phyloP scores from a whole-genome alignment of 1,284 basidiomycete species.

The Austropuccinia psidii region DNA sequence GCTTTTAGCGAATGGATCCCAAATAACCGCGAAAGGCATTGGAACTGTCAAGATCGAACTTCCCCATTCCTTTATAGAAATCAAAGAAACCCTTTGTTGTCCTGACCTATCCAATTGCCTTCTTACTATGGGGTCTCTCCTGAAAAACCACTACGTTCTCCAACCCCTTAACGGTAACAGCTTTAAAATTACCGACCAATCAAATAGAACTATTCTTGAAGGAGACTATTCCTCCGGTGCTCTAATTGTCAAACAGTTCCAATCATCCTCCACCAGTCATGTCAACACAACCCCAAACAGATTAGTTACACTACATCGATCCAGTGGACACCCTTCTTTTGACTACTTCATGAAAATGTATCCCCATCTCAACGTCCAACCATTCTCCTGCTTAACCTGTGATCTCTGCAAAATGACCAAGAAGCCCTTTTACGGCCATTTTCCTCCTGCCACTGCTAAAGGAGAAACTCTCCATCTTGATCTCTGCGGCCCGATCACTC shows the following conservation, averaged over 20 bases:
- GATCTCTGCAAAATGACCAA: conserved; percentile 1
- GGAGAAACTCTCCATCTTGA: background rate
- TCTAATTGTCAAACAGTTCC: background rate
- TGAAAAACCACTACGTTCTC: background rate
- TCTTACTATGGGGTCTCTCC: background rate
- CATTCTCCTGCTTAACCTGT: background rate
- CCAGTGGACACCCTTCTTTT: background rate
- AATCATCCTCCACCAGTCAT: background rate
- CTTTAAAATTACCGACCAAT: background rate
- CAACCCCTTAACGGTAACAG: background rate
- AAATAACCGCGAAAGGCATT: background rate
- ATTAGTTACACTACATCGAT: background rate
- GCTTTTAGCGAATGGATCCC: background rate
- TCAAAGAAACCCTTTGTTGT: background rate
- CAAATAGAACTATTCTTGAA: background rate
- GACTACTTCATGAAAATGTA: background rate
- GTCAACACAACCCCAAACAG: background rate
- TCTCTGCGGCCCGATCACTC: background rate
- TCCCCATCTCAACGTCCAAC: background rate
- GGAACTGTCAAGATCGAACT: background rate
- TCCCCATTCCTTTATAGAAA: background rate
- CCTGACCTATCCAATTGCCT: background rate
- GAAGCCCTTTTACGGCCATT: background rate
- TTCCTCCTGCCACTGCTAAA: background rate
- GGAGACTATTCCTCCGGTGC: background rate